phyloP scores from a whole-genome alignment of 208 protist genomes.

The Crithidia expoeki region DNA sequence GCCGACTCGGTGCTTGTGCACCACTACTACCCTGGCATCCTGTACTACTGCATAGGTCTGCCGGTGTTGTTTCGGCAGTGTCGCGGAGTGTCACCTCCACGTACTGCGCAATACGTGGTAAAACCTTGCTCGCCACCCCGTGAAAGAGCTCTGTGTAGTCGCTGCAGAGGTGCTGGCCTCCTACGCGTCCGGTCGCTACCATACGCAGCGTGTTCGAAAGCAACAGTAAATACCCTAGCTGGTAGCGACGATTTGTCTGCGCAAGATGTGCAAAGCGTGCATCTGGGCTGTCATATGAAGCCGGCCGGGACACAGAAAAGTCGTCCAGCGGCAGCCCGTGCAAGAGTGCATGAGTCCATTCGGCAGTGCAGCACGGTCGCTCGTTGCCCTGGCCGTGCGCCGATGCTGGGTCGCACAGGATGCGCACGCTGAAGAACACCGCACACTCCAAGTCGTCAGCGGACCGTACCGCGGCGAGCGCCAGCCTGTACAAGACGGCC shows the following conservation, averaged over 20 bases:
- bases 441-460: slow-evolving; percentile 28
- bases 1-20: slow-evolving; percentile 15
- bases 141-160: slow-evolving; percentile 47
- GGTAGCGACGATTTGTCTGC: slow-evolving; percentile 47
- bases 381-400: slow-evolving; percentile 84
- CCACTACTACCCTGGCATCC: neutral
- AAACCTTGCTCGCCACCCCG: slow-evolving; percentile 33
- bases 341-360: slow-evolving; percentile 67
- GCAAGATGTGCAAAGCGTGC: slow-evolving; percentile 20
- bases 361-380: slow-evolving; percentile 64
- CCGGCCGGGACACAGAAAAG: neutral
- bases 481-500: slow-evolving; percentile 56
- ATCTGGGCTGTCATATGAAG: slow-evolving; percentile 1
- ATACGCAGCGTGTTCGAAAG: slow-evolving; percentile 57
- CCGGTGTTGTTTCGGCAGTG: neutral
- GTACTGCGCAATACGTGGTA: slow-evolving; percentile 47
- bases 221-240: slow-evolving; percentile 69
- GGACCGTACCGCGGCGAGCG: slow-evolving; percentile 29
- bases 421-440: slow-evolving; percentile 59
- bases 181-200: slow-evolving; percentile 33
- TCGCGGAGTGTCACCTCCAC: slow-evolving; percentile 42
- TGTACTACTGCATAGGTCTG: neutral
- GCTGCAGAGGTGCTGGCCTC: slow-evolving; percentile 50
- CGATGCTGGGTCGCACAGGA: slow-evolving; percentile 66
- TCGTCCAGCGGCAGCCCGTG: slow-evolving; percentile 17